Percentiles rank a stretch among this genome's conserved stretches.
phyloP scores from a whole-genome alignment of 805 yeast genomes.

The Yamadazyma scolyti region DNA sequence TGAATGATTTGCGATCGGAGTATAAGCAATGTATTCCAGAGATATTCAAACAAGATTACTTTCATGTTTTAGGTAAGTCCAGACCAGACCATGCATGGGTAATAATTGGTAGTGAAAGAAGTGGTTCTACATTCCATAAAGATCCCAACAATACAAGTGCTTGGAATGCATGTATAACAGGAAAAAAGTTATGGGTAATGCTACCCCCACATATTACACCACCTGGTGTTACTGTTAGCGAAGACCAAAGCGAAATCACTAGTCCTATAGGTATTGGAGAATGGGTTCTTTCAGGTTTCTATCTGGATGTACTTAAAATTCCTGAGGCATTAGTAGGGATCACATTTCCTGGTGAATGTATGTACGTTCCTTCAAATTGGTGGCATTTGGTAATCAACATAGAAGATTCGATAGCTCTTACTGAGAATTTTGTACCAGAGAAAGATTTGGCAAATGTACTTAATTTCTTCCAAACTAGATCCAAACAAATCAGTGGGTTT shows the following conservation, averaged over 20 bases:
- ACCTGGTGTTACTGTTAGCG: constrained; percentile 80
- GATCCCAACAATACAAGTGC: constrained; percentile 91
- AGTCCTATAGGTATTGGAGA: constrained; percentile 91
- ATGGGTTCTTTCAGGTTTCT: constrained; percentile 83
- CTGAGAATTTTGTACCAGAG: constrained; percentile 82
- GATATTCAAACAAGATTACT: constrained; percentile 57
- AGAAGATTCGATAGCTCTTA: constrained; percentile 78
- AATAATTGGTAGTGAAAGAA: constrained; percentile 75
- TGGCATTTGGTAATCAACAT: constrained; percentile 93
- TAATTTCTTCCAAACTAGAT: constrained; percentile 62
- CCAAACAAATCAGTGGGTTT: constrained; percentile 78
- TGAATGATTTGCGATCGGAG: constrained; percentile 50
- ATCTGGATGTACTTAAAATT: constrained; percentile 59
- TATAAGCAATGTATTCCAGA: constrained; percentile 45
- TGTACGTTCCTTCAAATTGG: constrained; percentile 95
- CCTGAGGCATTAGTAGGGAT: constrained; percentile 64
- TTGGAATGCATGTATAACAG: constrained; percentile 79
- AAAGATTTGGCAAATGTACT: constrained; percentile 59
- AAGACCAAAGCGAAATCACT: constrained; percentile 81
- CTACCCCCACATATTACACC: constrained; percentile 73
- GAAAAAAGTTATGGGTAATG: constrained; percentile 85
- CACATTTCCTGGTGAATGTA: constrained; percentile 77
- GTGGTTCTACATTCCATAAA: constrained; percentile 89
- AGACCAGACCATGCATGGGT: constrained; percentile 94
- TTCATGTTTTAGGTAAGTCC: constrained; percentile 49